Conservation (phyloP, 1,284 basidiomycete species). For the Kalmanozyma brasiliensis region DNA sequence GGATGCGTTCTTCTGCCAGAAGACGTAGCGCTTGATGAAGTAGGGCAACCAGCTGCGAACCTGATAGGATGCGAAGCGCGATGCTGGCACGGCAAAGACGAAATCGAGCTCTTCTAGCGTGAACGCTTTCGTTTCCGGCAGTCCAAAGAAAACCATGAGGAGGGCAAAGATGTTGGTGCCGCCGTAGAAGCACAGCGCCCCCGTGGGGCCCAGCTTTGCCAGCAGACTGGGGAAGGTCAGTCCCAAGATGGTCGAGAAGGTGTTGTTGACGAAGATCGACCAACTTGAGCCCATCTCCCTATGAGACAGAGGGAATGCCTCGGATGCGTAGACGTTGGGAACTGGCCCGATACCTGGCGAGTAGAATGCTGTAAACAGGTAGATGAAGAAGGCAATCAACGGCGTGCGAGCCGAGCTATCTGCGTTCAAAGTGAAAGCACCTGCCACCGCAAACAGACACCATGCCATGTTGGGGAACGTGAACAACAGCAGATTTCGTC, state of each 20-base stretch:
- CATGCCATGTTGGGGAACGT: slow-evolving; percentile 51
- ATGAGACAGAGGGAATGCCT: slow-evolving; percentile 73
- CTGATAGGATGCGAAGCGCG: slow-evolving; percentile 39
- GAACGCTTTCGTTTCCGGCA: slow-evolving; percentile 82
- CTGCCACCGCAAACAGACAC: slow-evolving; percentile 50
- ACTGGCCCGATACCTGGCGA: slow-evolving; percentile 83
- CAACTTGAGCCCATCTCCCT: slow-evolving; percentile 78
- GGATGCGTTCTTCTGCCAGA: slow-evolving; percentile 1
- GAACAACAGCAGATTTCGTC: slow-evolving; percentile 46
- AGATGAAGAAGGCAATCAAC: slow-evolving; percentile 68
- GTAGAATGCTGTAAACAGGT: slow-evolving; percentile 75
- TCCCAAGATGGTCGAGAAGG: slow-evolving; percentile 38
- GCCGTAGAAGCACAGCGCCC: slow-evolving; percentile 51
- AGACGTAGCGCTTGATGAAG: slow-evolving; percentile 1
- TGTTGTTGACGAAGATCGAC: slow-evolving; percentile 27
- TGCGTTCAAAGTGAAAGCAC: slow-evolving; percentile 69
- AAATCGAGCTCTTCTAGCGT: slow-evolving; percentile 78
- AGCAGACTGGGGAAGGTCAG: slow-evolving; percentile 49
- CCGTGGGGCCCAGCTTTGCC: slow-evolving; percentile 24
- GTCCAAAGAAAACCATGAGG: slow-evolving; percentile 69
- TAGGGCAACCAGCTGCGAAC: slow-evolving; percentile 1
- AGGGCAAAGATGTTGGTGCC: slow-evolving; percentile 40
- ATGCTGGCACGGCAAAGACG: slow-evolving; percentile 77
- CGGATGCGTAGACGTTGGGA: slow-evolving; percentile 75
- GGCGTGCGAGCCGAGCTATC: slow-evolving; percentile 23